Base-by-base conservation (phyloP, 2,329 filamentous ascomycete species). In the Fulvia fulva region DNA sequence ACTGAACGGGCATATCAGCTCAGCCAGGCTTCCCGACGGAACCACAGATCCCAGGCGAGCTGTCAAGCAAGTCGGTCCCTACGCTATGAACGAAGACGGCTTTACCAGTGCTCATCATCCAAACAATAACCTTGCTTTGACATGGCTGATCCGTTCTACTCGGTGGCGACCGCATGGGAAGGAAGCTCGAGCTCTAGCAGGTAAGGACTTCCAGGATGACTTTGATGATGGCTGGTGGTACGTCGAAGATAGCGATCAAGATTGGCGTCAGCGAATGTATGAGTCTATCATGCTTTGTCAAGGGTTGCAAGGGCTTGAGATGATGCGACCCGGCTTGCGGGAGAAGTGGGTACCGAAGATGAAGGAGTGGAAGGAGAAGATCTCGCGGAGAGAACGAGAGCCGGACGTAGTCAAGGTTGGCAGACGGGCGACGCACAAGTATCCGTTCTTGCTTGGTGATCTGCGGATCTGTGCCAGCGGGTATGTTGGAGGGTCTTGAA, bases 91-190 rank as follows among this genome's bases (percentile, higher is more conserved):
- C 9, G 34, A 25, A 7, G 41, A 55, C 25, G 45, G 47, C n/a
- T n/a, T n/a, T 21, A 16, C 4, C 5, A 43, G 6, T 8, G 7
- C 21, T 14, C 22, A 53, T 23, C 44, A 55, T 5, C 28, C 21
- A 9, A 50, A 56, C 53, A 54, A 62, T 45, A 61, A 62, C 23
- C 54, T 62, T 21, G 57, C 60, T 43, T 37, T 63, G n/a, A 53
- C 32, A 1, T 61, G 61, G 62, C 57, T 69, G n/a, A 23, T 73
- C 3, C 51, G 51, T 14, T 68, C 67, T 56, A 28, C 57, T 6
- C 62, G 65, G 16, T 73, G 68, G 69, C 52, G 60, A 25, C 62
- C 65, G 11, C 63, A 67, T 57, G 72, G 70, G 70, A 62, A 60
- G 16, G 56, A 28, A 7, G 63, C 63, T 3, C 61, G 62, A 22